A percentile compares a stretch with the other conserved stretches of the same genome.
Evolutionary conservation across 192 early-diverging fungal species (phyloP).

Genomic region (Linnemannia zychae): DNA sequence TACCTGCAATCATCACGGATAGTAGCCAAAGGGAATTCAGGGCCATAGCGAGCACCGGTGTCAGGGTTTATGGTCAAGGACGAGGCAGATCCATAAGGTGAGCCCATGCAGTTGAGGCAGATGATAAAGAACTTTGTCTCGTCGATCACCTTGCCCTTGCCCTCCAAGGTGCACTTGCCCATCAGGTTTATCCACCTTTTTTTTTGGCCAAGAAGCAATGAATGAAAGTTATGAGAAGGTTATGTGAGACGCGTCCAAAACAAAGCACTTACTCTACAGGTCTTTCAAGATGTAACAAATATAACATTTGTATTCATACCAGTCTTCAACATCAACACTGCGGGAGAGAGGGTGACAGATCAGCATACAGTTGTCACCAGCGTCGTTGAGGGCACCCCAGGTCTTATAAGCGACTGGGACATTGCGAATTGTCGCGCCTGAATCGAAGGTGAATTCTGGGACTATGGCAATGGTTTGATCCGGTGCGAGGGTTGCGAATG

Average conservation of each 20-base stretch:
- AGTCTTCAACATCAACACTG: slow-evolving; percentile 94
- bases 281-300: too few relatives aligned
- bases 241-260: background rate
- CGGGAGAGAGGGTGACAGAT: slow-evolving; percentile 98
- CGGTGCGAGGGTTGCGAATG: slow-evolving; percentile 68
- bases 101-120: slow-evolving; percentile 93
- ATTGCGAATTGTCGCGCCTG: slow-evolving; percentile 76
- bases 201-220: background rate
- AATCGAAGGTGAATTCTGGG: slow-evolving; percentile 83
- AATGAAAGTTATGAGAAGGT: background rate
- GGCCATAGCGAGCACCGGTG: slow-evolving; percentile 84
- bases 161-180: slow-evolving; percentile 78
- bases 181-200: slow-evolving; percentile 78
- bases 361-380: slow-evolving; percentile 88
- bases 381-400: slow-evolving; percentile 88
- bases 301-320: slow-evolving; percentile 74
- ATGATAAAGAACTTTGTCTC: slow-evolving; percentile 92
- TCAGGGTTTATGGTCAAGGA: slow-evolving; percentile 88
- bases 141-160: slow-evolving; percentile 89
- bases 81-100: slow-evolving; percentile 93
- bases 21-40: slow-evolving; percentile 89
- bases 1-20: slow-evolving; percentile 90
- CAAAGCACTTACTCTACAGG: too few relatives aligned
- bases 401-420: slow-evolving; percentile 97
- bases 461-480: slow-evolving; percentile 77